Base-by-base conservation (phyloP, 805 yeast genomes). In the Ogataea populi-albae region DNA sequence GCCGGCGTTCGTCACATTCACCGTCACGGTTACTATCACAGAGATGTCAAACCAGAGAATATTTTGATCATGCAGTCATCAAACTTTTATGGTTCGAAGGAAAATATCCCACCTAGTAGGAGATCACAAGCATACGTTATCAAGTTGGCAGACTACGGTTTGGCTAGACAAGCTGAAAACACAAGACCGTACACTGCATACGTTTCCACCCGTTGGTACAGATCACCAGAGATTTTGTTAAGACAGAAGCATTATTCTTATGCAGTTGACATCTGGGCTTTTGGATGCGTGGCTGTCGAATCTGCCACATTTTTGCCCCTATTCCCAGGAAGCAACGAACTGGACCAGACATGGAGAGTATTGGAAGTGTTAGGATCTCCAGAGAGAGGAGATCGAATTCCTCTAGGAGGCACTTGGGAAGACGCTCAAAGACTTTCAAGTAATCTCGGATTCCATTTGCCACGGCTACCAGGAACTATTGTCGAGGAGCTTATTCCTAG, bases 21-120 rank as follows among this genome's bases (percentile, higher is more conserved):
- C 52, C 56, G 60, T 18, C 64, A 69, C 48, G 73, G 74, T 8
- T 86, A 70, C 52, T 81, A 81, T 52, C 98, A 91, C 58, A 73
- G 98, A 38, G 98, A 91, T 65, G 71, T 91, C 32, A 91, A 91
- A 60, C 98, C 98, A 0, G 97, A 91, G 53, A 91, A 91, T 59
- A 81, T 91, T 17, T 71, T 91, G 47, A 76, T 89, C 4, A 68
- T 79, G 23, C 77, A 80, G 16, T 62, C 81, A 5, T 59, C 62
- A 25, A 69, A 69, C 32, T 82, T 72, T 50, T 81, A 73, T 55
- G 74, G 75, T 2, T 46, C 61, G 8, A 58, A 52, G 32, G 49
- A 56, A 17, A 41, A 38, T 15, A 55, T 73, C 14, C 80, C 80
- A 46, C 27, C 50, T 41, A 59, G 61, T 56, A 56, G 64, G 44